These are phyloP conservation scores for Lepidium africanum DNA, from an alignment of 345 rosid genomes.

Conservation along the genomic window DNA sequence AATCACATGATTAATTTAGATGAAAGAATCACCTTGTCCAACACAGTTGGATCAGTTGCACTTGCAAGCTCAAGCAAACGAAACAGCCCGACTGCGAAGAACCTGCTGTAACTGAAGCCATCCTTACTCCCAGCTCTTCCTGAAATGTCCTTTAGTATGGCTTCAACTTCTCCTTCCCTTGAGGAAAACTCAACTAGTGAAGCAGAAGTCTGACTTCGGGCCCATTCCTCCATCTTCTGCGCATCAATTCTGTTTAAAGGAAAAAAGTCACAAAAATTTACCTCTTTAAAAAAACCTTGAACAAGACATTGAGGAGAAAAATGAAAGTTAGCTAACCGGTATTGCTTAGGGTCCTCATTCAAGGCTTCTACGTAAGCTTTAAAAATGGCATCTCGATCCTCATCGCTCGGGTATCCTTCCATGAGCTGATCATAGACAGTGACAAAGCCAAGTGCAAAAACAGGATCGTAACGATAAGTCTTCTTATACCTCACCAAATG, in stretches of 20 bases:
- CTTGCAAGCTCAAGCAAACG: conserved; percentile 92
- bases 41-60: conserved; percentile 77
- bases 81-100: conserved; percentile 92
- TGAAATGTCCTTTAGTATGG: conserved; percentile 63
- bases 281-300: background rate
- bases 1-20: background rate
- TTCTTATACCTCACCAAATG: conserved; percentile 90
- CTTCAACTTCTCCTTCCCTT: conserved; percentile 83
- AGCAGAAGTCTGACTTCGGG: conserved; percentile 51
- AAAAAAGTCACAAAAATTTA: background rate
- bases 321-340: conserved; percentile 44
- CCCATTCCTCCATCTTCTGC: conserved; percentile 92
- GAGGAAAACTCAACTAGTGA: conserved; percentile 68
- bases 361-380: conserved; percentile 74
- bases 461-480: conserved; percentile 71
- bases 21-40: conserved; percentile 59
- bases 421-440: conserved; percentile 94
- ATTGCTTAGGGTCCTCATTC: conserved; percentile 82
- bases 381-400: conserved; percentile 82
- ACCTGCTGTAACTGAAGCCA: conserved; percentile 90
- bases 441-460: conserved; percentile 94
- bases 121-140: conserved; percentile 68
- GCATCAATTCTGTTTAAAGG: conserved; percentile 58
- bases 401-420: conserved; percentile 94
- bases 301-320: background rate